A percentile compares a stretch with the other conserved stretches of the same genome.
Conservation (phyloP, 2,329 filamentous ascomycete species). For the Chrysosporium queenslandicum region DNA sequence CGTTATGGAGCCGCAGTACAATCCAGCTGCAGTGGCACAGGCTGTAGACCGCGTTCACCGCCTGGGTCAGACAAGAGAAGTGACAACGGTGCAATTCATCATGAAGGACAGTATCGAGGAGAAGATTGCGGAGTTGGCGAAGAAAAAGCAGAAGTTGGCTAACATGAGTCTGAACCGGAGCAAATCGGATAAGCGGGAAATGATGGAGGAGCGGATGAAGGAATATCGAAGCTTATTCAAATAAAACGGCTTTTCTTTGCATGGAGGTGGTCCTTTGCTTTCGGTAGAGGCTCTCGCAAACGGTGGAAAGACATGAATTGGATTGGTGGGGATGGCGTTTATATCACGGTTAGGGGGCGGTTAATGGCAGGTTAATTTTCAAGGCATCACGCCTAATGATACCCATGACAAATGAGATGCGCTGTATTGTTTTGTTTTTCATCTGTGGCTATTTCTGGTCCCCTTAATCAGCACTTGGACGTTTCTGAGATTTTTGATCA, state of each 20-base stretch:
- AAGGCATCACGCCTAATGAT: constrained; percentile 1
- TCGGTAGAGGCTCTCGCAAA: not conserved
- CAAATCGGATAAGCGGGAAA: constrained; percentile 50
- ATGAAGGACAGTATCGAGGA: constrained; percentile 89
- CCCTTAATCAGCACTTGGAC: too few species aligned
- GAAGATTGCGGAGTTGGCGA: constrained; percentile 79
- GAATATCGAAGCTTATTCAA: constrained; percentile 52
- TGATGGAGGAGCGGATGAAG: constrained; percentile 54
- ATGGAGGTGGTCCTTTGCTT: not conserved
- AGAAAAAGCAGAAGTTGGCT: constrained; percentile 85
- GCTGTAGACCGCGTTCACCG: constrained; percentile 89
- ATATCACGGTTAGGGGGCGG: not conserved
- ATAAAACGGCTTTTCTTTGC: not conserved
- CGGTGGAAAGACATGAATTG: not conserved
- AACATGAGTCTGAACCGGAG: constrained; percentile 70
- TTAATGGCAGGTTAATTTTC: not conserved
- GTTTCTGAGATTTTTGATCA: not conserved
- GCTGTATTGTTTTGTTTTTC: not conserved
- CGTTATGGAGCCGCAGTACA: constrained; percentile 98
- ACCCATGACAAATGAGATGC: not conserved
- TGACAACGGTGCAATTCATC: constrained; percentile 78
- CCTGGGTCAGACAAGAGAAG: constrained; percentile 77
- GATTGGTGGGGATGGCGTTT: not conserved
- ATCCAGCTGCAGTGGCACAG: constrained; percentile 88
- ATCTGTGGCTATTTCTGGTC: not conserved